Percentiles rank a stretch among this genome's conserved stretches.
Conservation (phyloP, 1,284 basidiomycete species). For the Ustilago bromivora region DNA sequence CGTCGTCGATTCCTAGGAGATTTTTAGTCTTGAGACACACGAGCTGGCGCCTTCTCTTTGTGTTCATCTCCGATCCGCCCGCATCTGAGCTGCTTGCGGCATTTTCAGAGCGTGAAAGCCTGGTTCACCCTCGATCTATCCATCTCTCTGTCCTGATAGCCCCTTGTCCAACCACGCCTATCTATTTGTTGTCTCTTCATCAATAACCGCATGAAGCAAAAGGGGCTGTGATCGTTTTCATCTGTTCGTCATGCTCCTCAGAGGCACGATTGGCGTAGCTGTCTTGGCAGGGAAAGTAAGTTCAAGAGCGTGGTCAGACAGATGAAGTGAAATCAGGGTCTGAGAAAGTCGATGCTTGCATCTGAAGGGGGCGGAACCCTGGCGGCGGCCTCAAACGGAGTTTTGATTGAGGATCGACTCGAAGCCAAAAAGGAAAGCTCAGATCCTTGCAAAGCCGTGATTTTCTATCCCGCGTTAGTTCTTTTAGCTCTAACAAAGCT, state of each 20-base stretch:
- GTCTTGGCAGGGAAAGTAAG: neutral
- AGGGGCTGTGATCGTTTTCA: neutral
- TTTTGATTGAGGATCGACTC: constrained; percentile 4
- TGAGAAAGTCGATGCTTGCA: neutral
- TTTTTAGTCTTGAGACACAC: neutral
- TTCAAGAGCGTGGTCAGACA: neutral
- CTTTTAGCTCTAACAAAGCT: neutral
- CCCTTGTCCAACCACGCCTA: neutral
- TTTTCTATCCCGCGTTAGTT: neutral
- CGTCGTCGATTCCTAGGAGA: neutral
- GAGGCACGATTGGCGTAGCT: neutral
- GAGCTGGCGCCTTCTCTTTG: neutral
- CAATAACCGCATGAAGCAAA: neutral
- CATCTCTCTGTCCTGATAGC: neutral
- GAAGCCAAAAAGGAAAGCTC: neutral
- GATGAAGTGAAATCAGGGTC: neutral
- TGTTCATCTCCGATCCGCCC: constrained; percentile 40
- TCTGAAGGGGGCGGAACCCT: neutral
- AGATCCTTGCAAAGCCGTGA: constrained; percentile 34
- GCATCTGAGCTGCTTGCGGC: constrained; percentile 19
- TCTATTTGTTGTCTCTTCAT: neutral
- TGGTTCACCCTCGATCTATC: neutral
- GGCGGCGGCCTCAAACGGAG: constrained; percentile 42
- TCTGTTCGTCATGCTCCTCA: neutral
- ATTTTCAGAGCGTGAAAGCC: constrained; percentile 40